Conservation (phyloP, 139 green algal genomes). For the Chlorella vulgaris region DNA sequence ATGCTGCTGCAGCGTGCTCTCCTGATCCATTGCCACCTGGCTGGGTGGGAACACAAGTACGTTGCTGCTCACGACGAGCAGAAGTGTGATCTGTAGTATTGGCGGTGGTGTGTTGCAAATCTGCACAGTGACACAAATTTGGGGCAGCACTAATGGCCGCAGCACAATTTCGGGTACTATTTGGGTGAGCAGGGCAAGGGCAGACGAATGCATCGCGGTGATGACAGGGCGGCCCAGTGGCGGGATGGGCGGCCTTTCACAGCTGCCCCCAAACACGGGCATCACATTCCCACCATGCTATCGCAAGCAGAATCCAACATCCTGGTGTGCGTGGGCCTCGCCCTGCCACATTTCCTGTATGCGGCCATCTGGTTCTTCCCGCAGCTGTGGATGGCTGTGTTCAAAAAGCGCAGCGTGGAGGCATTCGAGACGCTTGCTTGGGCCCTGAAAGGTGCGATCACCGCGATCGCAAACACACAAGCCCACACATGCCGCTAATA, state of each 20-base stretch:
- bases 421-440: slow-evolving; percentile 58
- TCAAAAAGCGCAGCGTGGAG: slow-evolving; percentile 50
- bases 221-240: too few species aligned
- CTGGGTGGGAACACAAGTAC: slow-evolving; percentile 16
- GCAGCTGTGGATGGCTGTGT: slow-evolving; percentile 50
- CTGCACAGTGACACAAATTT: too few species aligned
- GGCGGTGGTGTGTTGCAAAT: too few species aligned
- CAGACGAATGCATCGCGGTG: too few species aligned
- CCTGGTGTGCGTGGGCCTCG: slow-evolving; percentile 38
- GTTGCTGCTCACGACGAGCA: background rate
- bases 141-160: too few species aligned
- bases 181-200: too few species aligned
- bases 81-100: too few species aligned
- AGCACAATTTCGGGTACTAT: too few species aligned
- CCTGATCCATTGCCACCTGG: background rate
- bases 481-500: background rate
- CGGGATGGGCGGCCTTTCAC: background rate
- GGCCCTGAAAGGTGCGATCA: slow-evolving; percentile 59
- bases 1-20: background rate
- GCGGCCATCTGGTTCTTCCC: slow-evolving; percentile 72
- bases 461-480: background rate
- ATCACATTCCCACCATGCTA: too few species aligned
- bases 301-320: slow-evolving; percentile 21
- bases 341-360: slow-evolving; percentile 73
- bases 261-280: too few species aligned